A percentile compares a stretch with the other conserved stretches of the same genome.
Evolutionary conservation across 164 flowering plant species (phyloP).

Genomic region (Houttuynia cordata): DNA sequence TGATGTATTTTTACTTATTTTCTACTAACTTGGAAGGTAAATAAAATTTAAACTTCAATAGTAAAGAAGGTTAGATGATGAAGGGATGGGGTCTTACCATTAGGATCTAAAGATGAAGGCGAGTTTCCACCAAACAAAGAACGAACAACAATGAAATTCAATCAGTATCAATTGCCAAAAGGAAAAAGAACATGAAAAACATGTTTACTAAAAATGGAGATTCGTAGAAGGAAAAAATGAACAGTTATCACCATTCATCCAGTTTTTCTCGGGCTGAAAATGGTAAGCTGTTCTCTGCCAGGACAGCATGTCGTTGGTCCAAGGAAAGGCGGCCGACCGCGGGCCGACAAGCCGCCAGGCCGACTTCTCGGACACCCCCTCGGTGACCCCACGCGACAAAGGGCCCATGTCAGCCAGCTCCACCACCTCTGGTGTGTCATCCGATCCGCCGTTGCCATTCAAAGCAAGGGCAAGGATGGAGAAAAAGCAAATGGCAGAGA

Average conservation of each 20-base stretch:
- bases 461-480: no score
- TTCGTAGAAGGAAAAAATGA: neutral
- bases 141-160: neutral
- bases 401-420: neutral
- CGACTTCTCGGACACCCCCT: constrained; percentile 14
- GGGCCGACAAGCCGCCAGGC: neutral
- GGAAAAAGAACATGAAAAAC: neutral
- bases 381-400: constrained; percentile 8
- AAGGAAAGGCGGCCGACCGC: neutral
- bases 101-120: constrained; percentile 41
- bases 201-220: no score
- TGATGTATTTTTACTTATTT: no score
- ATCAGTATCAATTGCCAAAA: constrained; percentile 1
- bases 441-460: neutral
- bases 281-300: constrained; percentile 43
- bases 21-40: neutral
- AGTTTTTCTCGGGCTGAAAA: constrained; percentile 66
- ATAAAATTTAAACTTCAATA: neutral
- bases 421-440: neutral
- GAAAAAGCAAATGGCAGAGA: no score
- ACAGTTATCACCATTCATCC: constrained; percentile 60
- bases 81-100: constrained; percentile 28
- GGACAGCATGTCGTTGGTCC: constrained; percentile 14
- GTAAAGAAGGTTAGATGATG: neutral
- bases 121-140: constrained; percentile 6